A percentile compares a stretch with the other conserved stretches of the same genome.
These are phyloP conservation scores for Phoma sp. DNA, from an alignment of 2,329 filamentous ascomycete species.

Conservation along the genomic window DNA sequence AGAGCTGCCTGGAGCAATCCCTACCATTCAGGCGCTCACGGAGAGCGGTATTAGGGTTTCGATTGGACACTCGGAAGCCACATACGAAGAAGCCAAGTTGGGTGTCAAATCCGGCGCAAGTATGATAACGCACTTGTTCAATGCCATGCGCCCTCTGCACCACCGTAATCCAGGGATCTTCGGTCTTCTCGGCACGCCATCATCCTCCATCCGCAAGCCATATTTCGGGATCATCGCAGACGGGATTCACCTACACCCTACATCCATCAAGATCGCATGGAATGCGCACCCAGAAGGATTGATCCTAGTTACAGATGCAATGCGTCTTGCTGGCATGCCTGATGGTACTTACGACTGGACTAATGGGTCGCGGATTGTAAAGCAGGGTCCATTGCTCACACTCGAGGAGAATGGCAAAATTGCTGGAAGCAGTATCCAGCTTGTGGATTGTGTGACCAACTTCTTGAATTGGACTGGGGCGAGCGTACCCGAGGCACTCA, in stretches of 20 bases:
- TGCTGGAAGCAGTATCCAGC: slow-evolving; percentile 67
- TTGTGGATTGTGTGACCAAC: slow-evolving; percentile 85
- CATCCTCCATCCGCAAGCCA: slow-evolving; percentile 59
- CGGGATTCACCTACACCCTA: slow-evolving; percentile 88
- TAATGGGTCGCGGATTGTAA: slow-evolving; percentile 72
- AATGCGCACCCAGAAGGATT: slow-evolving; percentile 84
- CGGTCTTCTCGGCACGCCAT: slow-evolving; percentile 72
- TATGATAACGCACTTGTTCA: slow-evolving; percentile 95
- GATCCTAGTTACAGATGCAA: slow-evolving; percentile 90
- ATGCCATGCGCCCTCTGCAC: slow-evolving; percentile 89
- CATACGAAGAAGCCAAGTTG: slow-evolving; percentile 78
- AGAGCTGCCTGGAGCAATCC: slow-evolving; percentile 75
- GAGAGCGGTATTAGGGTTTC: slow-evolving; percentile 75
- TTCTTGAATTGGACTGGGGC: slow-evolving; percentile 78
- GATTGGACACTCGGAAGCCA: slow-evolving; percentile 86
- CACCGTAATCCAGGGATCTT: slow-evolving; percentile 93
- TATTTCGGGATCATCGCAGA: slow-evolving; percentile 92
- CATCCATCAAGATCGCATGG: slow-evolving; percentile 87
- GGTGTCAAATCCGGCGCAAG: slow-evolving; percentile 78
- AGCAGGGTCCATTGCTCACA: slow-evolving; percentile 74
- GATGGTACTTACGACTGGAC: slow-evolving; percentile 89
- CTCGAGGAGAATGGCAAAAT: slow-evolving; percentile 75
- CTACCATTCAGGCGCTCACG: slow-evolving; percentile 70
- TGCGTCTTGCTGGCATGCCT: slow-evolving; percentile 83
- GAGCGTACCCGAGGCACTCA: slow-evolving; percentile 71